Conservation (phyloP, 2,329 filamentous ascomycete genomes). For the Plectosphaerella cucumerina region DNA sequence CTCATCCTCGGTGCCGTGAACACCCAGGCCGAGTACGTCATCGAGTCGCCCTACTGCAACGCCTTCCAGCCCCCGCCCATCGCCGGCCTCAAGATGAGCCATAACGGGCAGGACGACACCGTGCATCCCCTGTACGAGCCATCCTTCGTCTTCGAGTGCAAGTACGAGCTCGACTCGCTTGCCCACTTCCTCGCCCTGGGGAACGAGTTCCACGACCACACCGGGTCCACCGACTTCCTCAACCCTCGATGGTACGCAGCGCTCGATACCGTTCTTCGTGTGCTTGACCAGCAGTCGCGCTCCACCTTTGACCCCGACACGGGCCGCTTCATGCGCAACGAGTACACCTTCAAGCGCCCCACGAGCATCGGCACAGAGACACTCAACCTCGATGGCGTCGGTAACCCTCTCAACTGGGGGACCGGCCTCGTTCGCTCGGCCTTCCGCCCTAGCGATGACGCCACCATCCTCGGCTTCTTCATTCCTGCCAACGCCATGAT, state of each 20-base stretch:
- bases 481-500: constrained; percentile 97
- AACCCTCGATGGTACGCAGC: constrained; percentile 75
- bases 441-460: constrained; percentile 92
- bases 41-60: constrained; percentile 94
- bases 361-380: constrained; percentile 89
- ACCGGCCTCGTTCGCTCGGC: constrained; percentile 87
- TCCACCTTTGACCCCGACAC: constrained; percentile 73
- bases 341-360: constrained; percentile 81
- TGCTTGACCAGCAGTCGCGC: constrained; percentile 73
- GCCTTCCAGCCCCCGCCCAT: constrained; percentile 93
- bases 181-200: constrained; percentile 83
- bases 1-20: constrained; percentile 92
- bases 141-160: constrained; percentile 89
- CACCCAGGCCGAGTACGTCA: constrained; percentile 92
- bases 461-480: constrained; percentile 89
- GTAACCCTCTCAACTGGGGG: constrained; percentile 83
- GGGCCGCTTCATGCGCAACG: constrained; percentile 62
- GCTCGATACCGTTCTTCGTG: constrained; percentile 66
- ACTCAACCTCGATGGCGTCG: constrained; percentile 72
- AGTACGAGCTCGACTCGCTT: constrained; percentile 95
- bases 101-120: constrained; percentile 76
- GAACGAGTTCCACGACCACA: constrained; percentile 83
- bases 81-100: constrained; percentile 65
- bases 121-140: constrained; percentile 88
- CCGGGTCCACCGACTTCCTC: constrained; percentile 73